phyloP scores from a whole-genome alignment of 2,329 filamentous ascomycete genomes.

The Fusarium chuoi region DNA sequence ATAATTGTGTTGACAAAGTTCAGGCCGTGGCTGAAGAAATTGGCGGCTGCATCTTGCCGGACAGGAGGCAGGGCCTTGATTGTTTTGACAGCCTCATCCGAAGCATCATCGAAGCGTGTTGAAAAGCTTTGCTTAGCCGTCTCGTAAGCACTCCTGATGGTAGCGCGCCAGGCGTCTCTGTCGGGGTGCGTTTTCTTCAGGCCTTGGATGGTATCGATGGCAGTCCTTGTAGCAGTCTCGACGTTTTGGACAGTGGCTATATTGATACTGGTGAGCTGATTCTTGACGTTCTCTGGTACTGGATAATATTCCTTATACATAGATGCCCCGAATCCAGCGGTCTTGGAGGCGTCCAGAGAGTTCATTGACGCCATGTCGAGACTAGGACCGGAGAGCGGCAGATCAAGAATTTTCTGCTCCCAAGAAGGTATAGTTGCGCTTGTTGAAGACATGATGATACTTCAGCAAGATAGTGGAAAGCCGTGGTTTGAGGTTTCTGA shows the following conservation, averaged over 20 bases:
- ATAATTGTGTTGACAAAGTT: rapidly evolving
- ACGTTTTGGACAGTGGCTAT: rapidly evolving
- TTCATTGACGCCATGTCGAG: background rate
- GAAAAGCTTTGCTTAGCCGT: background rate
- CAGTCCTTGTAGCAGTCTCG: background rate
- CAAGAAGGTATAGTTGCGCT: background rate
- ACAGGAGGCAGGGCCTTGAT: rapidly evolving
- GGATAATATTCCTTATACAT: rapidly evolving
- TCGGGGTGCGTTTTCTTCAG: rapidly evolving
- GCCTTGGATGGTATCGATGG: background rate
- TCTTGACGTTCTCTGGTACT: rapidly evolving
- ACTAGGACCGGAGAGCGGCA: background rate
- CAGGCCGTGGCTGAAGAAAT: background rate
- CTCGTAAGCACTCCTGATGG: rapidly evolving
- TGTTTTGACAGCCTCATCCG: rapidly evolving
- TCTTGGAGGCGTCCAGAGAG: rapidly evolving
- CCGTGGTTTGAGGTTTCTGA: rapidly evolving
- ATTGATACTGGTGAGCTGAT: background rate
- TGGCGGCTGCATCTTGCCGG: rapidly evolving
- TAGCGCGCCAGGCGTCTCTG: rapidly evolving
- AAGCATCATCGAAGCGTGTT: rapidly evolving
- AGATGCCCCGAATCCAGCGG: rapidly evolving
- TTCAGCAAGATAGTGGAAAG: rapidly evolving
- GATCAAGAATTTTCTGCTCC: background rate
- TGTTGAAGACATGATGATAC: background rate